Evolutionary conservation across 148 eudicot genomes (phyloP).

Genomic region (Cornus florida): DNA sequence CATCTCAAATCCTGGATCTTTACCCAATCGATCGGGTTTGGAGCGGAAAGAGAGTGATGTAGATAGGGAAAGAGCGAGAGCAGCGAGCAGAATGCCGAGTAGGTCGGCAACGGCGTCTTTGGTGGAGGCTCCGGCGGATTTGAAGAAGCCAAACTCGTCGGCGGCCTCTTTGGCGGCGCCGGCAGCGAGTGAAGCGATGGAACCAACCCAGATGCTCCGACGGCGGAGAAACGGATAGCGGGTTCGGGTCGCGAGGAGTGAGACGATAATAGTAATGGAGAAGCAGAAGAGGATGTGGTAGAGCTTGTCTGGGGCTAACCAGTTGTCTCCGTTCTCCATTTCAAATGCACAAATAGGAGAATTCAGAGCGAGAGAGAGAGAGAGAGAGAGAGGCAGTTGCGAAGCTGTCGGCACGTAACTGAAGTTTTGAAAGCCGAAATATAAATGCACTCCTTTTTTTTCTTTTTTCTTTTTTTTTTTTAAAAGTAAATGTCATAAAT

Average conservation of each 20-base stretch:
- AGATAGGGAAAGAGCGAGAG: slow-evolving; percentile 20
- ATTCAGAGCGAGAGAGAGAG: too few species aligned
- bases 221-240: slow-evolving; percentile 48
- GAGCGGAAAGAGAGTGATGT: slow-evolving; percentile 13
- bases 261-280: slow-evolving; percentile 49
- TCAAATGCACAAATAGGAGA: background rate
- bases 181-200: slow-evolving; percentile 52
- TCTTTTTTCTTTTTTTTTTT: too few species aligned
- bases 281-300: slow-evolving; percentile 70
- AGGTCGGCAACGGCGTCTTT: slow-evolving; percentile 64
- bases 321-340: slow-evolving; percentile 46
- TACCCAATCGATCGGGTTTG: slow-evolving; percentile 16
- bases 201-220: slow-evolving; percentile 46
- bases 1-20: slow-evolving; percentile 24
- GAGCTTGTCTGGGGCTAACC: slow-evolving; percentile 68
- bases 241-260: slow-evolving; percentile 37
- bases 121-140: slow-evolving; percentile 71
- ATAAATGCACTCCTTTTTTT: too few species aligned
- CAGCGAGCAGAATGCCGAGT: slow-evolving; percentile 52
- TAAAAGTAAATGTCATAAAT: too few species aligned
- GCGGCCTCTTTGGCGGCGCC: slow-evolving; percentile 84
- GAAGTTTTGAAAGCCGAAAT: too few species aligned
- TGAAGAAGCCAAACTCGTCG: slow-evolving; percentile 69
- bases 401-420: too few species aligned
- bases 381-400: background rate